A percentile compares a stretch with the other conserved stretches of the same genome.
phyloP scores from a whole-genome alignment of 805 yeast species.

The Maudiozyma turicensis region DNA sequence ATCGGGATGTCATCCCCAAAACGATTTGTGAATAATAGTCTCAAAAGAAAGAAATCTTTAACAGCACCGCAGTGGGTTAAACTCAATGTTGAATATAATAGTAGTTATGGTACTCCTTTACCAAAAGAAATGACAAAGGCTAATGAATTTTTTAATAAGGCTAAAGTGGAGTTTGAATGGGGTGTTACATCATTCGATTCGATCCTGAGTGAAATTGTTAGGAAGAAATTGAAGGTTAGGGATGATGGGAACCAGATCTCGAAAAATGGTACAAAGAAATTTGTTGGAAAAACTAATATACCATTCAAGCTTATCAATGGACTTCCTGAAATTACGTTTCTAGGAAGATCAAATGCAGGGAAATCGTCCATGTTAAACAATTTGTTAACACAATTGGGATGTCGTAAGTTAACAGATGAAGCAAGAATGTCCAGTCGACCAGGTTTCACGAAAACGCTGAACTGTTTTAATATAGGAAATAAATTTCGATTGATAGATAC shows the following conservation, averaged over 20 bases:
- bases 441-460: conserved; percentile 53
- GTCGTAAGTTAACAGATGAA: conserved; percentile 26
- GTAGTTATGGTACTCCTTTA: conserved; percentile 12
- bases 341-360: conserved; percentile 83
- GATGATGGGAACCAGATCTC: conserved; percentile 5
- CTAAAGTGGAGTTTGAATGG: conserved; percentile 50
- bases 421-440: conserved; percentile 50
- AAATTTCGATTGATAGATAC: conserved; percentile 64
- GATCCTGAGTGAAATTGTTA: conserved; percentile 37
- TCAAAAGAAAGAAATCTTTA: neutral
- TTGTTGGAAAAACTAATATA: conserved; percentile 19
- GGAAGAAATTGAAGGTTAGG: conserved; percentile 2
- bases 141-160: conserved; percentile 37
- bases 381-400: conserved; percentile 35
- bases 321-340: conserved; percentile 64
- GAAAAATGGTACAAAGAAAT: conserved; percentile 16
- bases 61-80: conserved; percentile 6
- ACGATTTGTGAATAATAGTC: neutral
- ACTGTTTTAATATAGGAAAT: conserved; percentile 59
- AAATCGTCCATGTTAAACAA: conserved; percentile 70
- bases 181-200: conserved; percentile 41
- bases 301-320: conserved; percentile 27
- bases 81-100: conserved; percentile 10
- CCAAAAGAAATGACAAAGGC: conserved; percentile 17
- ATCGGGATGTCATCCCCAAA: no score